Percentiles rank a stretch among this genome's conserved stretches.
phyloP scores from a whole-genome alignment of 192 early-diverging fungal species.

The Rhizoclosmatium sp. region DNA sequence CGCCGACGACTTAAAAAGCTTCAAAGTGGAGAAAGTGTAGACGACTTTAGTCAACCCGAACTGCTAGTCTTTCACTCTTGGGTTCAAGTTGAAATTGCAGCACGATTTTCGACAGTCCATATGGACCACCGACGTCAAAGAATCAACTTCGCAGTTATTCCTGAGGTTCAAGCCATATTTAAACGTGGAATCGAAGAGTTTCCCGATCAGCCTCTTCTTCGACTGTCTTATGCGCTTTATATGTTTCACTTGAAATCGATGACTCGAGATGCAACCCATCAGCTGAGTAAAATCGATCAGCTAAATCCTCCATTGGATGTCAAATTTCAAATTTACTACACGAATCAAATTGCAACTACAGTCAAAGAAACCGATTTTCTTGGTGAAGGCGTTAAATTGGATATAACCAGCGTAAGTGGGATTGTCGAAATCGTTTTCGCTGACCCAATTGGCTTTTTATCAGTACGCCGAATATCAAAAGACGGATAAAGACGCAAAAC shows the following conservation, averaged over 20 bases:
- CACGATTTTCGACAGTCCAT: background rate
- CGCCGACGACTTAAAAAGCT: background rate
- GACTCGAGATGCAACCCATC: background rate
- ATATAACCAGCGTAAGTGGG: conserved; percentile 14
- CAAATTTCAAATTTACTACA: conserved; percentile 30
- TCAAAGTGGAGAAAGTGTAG: background rate
- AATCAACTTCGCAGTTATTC: background rate
- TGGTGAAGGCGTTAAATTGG: background rate
- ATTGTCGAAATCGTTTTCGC: background rate
- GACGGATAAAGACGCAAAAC: conserved; percentile 27
- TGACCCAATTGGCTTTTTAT: background rate
- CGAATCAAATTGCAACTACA: conserved; percentile 9
- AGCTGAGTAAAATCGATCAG: background rate
- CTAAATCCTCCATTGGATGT: conserved; percentile 14
- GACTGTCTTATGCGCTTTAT: background rate
- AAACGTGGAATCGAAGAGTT: conserved; percentile 17
- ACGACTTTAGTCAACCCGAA: background rate
- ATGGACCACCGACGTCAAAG: conserved; percentile 16
- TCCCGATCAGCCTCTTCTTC: background rate
- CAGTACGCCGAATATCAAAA: conserved; percentile 24
- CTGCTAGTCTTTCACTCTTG: conserved; percentile 12
- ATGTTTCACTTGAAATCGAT: background rate
- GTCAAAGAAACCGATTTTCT: conserved; percentile 10
- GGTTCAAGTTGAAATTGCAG: conserved; percentile 33
- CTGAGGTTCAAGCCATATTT: background rate